phyloP scores from a whole-genome alignment of 106 monocot genomes.

The Vanilla planifolia region DNA sequence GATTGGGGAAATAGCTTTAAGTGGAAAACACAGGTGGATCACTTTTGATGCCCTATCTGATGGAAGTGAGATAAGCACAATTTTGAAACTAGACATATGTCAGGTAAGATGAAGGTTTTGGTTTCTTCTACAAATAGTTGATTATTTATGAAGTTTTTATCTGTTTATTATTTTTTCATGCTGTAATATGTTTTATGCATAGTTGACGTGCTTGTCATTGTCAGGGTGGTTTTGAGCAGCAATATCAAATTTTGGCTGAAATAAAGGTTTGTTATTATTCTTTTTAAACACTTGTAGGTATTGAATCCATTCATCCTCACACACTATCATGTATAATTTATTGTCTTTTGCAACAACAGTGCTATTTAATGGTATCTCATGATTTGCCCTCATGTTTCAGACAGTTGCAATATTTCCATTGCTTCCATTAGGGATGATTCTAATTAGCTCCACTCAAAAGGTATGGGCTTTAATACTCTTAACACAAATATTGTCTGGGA shows the following conservation, averaged over 20 bases:
- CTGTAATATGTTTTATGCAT: background rate
- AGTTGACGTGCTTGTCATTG: slow-evolving; percentile 5
- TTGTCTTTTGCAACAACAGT: background rate
- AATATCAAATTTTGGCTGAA: slow-evolving; percentile 19
- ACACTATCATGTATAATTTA: background rate
- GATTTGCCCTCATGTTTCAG: slow-evolving; percentile 9
- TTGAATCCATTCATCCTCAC: background rate
- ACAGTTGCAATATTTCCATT: slow-evolving; percentile 18
- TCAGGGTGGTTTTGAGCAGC: slow-evolving; percentile 15
- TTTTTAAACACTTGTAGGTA: background rate
- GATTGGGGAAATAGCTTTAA: slow-evolving; percentile 6
- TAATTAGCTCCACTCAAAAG: slow-evolving; percentile 17
- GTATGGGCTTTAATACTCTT: too few species aligned
- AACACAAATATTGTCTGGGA: too few species aligned
- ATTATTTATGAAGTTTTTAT: background rate
- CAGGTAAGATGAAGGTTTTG: background rate
- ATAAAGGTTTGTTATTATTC: slow-evolving; percentile 22
- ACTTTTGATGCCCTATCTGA: background rate
- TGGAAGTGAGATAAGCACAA: background rate
- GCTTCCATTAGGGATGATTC: slow-evolving; percentile 18
- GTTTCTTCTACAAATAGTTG: background rate
- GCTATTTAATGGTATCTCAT: background rate
- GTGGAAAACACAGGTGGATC: slow-evolving; percentile 8
- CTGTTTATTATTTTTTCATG: background rate
- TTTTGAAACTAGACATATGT: background rate